A percentile compares a stretch with the other conserved stretches of the same genome.
These are phyloP conservation scores for Pseudozyma hubeiensis DNA, from an alignment of 1,284 basidiomycete genomes.

Conservation along the genomic window DNA sequence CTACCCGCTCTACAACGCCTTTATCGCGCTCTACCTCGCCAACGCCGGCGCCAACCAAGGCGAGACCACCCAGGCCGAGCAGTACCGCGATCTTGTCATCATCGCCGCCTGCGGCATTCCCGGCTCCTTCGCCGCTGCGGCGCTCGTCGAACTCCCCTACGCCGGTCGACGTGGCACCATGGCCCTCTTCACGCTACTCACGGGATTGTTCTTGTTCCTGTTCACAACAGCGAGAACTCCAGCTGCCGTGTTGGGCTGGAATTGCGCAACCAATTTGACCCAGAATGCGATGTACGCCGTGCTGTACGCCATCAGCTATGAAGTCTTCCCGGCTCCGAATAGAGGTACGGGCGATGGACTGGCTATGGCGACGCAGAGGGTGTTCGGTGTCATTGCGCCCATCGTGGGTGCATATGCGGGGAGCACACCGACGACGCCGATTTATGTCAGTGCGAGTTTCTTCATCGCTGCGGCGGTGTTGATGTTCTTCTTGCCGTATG, in stretches of 20 bases:
- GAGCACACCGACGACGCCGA: conserved; percentile 72
- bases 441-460: conserved; percentile 78
- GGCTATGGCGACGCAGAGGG: conserved; percentile 74
- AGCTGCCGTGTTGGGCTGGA: conserved; percentile 77
- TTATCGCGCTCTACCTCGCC: conserved; percentile 75
- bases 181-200: conserved; percentile 75
- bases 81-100: conserved; percentile 75
- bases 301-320: conserved; percentile 75
- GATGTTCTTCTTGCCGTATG: conserved; percentile 77
- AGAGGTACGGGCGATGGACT: conserved; percentile 80
- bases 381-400: conserved; percentile 78
- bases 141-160: conserved; percentile 75
- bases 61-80: conserved; percentile 70
- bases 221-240: conserved; percentile 77
- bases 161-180: conserved; percentile 77
- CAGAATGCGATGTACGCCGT: conserved; percentile 79
- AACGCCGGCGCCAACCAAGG: conserved; percentile 71
- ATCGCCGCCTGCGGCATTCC: conserved; percentile 77
- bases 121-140: conserved; percentile 74
- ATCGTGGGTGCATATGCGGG: conserved; percentile 76
- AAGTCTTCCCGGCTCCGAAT: conserved; percentile 79
- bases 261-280: conserved; percentile 75
- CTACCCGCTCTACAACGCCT: conserved; percentile 79
- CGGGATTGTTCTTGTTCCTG: conserved; percentile 77
- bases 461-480: conserved; percentile 76